Base-by-base conservation (phyloP, 2,329 filamentous ascomycete genomes). In the Aspergillus sp. region DNA sequence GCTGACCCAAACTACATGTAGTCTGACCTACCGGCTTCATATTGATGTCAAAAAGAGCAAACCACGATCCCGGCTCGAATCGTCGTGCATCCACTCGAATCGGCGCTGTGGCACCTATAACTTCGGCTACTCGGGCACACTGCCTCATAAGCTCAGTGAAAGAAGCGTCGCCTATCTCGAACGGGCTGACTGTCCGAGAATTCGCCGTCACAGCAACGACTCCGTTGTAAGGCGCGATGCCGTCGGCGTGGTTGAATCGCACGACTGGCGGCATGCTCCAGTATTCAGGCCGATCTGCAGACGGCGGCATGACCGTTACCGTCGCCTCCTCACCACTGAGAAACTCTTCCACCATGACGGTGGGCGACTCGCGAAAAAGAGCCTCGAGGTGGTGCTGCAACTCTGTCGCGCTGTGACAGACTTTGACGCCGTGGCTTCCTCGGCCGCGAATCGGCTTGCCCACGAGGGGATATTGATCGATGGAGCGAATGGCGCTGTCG, bases 251-350 rank as follows among this genome's bases (percentile, higher is more conserved):
- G 55, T 79, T 79, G 63, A 77, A 79, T 2, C 77, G 68, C 0
- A 66, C 66, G 9, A 81, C 76, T 0, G 78, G 65, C 0, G 76
- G 75, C 32, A 80, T 58, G 3, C 73, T 65, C 71, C 73, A 76
- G 56, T 81, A 76, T 0, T 65, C 60, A 0, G 60, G 53, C 0
- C 52, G 52, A 1, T 57, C 55, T 0, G 56, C 49, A 0, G 67
- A 72, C 2, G 77, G 78, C 1, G 79, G 77, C 78, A 81, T 79
- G 0, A 81, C 72, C 0, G 77, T 81, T 2, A 82, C 69, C 0
- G 79, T 82, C 0, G 66, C 77, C 57, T 82, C 79, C 52, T 79
- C 71, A 1, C 78, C 77, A 0, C 62, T 50, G 0, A 82, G 69
- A 51, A 71, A 80, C 52, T 82, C 71, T 53, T 82, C 78, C 0